Base-by-base conservation (phyloP, 495 filamentous ascomycete species). In the Xeromyces bisporus region DNA sequence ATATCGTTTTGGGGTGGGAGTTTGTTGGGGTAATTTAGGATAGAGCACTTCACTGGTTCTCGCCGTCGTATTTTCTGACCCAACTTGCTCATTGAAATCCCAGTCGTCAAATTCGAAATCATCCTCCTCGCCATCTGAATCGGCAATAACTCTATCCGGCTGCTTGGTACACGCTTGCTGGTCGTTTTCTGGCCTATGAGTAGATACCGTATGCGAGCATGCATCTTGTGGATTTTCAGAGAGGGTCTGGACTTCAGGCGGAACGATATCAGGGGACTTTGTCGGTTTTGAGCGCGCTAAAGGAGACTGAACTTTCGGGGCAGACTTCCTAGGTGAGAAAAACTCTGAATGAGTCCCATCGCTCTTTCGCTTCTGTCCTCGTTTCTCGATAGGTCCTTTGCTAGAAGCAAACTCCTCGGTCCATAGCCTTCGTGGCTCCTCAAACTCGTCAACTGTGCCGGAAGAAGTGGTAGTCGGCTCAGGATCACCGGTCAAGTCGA, bases 351-450 rank as follows among this genome's bases (percentile, higher is more conserved):
- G 66, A 29, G 75, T 69, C 32, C 80, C 73, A 23, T 76, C 68
- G 38, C 79, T 83, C 43, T 82, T 86, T 28, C 81, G 52, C 52
- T 85, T 86, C 50, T 70, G 73, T 7, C 66, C 61, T 36, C 65
- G 66, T 42, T 60, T 71, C 3, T 64, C 45, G 1, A 45, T 15
- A 21, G 65, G 56, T 23, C 56, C 50, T 32, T 46, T 50, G 27
- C 65, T 52, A 11, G 43, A 48, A 12, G 66, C 62, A 28, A 55
- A 58, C 17, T 72, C 70, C 40, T 77, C 74, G 10, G 52, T 55
- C 77, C 75, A 81, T 37, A 79, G 20, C 20, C 46, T 48, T 23
- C 50, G 56, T 18, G 70, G 52, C 10, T 72, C 67, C 7, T 64
- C 60, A 46, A 76, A 65, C 3, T 53, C 47, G 32, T 64, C 54